Evolutionary conservation across 495 filamentous ascomycete genomes (phyloP), one percentile per base, ranked within the genome.

Genomic region (Penicillium soppii): DNA sequence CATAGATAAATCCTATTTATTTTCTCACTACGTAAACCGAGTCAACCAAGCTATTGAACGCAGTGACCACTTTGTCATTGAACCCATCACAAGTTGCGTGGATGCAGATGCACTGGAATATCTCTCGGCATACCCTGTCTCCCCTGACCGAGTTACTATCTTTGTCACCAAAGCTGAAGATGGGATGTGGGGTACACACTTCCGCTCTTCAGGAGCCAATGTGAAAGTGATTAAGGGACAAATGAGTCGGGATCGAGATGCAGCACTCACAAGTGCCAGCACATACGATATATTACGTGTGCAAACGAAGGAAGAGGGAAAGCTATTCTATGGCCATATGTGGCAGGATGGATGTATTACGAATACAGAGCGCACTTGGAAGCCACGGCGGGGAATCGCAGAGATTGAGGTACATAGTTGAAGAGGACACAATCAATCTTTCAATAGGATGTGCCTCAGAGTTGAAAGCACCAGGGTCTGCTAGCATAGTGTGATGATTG

Each of bases 301-400:
- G 37, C 47, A 59, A 20, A 65, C 56, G 7, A 26, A 37, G 15
- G 37, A 50, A 0, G 64, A 69, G 33, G 59, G 54, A 7, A 39
- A 26, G 44, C 50, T 2, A 7, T 64, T 69, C 4, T 68, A 64
- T 40, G 65, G 62, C 2, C 10, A 20, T 1, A 26, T 56, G n/a
- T 62, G 43, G 32, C 41, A 57, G 4, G 44, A 43, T 4, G 60
- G 58, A 2, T 35, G 57, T 45, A 50, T 68, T 5, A 67, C 65
- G 2, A 70, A 70, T 47, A 70, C 67, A 3, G 64, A 69, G 53
- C 40, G 56, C 35, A 68, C 66, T 45, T 66, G 59, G 59, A 62
- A 58, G 46, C 53, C 59, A 15, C 37, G 64, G 9, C 36, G 57
- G 12, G 60, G 60, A 22, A 57, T 68, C 16, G 32, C 16, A 21